A percentile compares a stretch with the other conserved stretches of the same genome.
Evolutionary conservation across 2,329 filamentous ascomycete genomes (phyloP).

Genomic region (Aureobasidium sp.): DNA sequence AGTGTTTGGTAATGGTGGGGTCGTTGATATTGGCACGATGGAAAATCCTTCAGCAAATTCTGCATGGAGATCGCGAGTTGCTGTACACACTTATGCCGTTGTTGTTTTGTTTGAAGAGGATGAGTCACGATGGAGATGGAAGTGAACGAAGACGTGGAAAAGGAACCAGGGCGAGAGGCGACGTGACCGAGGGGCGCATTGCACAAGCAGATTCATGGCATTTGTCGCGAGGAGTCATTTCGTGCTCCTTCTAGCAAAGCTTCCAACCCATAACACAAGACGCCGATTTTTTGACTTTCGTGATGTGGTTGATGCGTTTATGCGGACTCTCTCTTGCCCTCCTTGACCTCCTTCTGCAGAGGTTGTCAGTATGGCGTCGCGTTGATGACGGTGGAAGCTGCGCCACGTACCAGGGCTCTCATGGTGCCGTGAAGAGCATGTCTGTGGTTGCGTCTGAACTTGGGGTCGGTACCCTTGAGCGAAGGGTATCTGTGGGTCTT

Average conservation of each 20-base stretch:
- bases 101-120: constrained; percentile 14
- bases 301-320: constrained; percentile 39
- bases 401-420: constrained; percentile 79
- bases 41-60: constrained; percentile 58
- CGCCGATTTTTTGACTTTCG: constrained; percentile 13
- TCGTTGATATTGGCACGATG: constrained; percentile 53
- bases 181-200: neutral
- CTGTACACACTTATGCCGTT: constrained; percentile 65
- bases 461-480: constrained; percentile 96
- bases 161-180: neutral
- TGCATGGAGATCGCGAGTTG: constrained; percentile 49
- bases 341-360: constrained; percentile 87
- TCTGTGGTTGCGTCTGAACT: constrained; percentile 99
- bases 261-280: constrained; percentile 12
- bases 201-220: constrained; percentile 14
- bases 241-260: constrained; percentile 12
- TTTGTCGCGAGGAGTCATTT: constrained; percentile 11
- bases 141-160: neutral
- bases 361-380: constrained; percentile 19
- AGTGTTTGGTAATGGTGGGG: constrained; percentile 47
- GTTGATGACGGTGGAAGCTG: neutral
- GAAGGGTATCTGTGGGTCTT: constrained; percentile 99
- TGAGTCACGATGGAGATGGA: neutral
- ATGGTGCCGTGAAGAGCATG: constrained; percentile 99
- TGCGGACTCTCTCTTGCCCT: constrained; percentile 86